Percentiles rank a stretch among this genome's conserved stretches.
Evolutionary conservation across 2,329 filamentous ascomycete genomes (phyloP).

Genomic region (Annulohypoxylon truncatum): DNA sequence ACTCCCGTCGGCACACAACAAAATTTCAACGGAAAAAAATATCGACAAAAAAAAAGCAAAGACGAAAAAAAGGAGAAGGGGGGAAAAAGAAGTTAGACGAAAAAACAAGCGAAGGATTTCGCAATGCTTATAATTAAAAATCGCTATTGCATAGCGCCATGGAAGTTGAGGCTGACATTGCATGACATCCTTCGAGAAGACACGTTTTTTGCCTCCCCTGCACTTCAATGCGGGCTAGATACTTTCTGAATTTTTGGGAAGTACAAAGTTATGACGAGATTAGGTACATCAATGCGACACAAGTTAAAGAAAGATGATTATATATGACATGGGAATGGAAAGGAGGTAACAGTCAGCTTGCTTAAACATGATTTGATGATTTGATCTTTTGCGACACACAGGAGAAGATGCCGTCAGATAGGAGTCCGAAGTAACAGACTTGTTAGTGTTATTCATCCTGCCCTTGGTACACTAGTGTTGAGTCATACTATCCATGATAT

Average conservation of each 20-base stretch:
- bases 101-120: slow-evolving; percentile 27
- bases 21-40: slow-evolving; percentile 26
- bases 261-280: slow-evolving; percentile 8
- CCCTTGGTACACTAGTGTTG: slow-evolving; percentile 11
- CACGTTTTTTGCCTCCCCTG: slow-evolving; percentile 8
- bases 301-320: background rate
- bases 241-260: background rate
- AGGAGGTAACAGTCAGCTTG: background rate
- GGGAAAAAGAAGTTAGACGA: background rate
- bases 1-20: slow-evolving; percentile 24
- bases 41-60: slow-evolving; percentile 5
- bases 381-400: slow-evolving; percentile 5
- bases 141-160: slow-evolving; percentile 31
- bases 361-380: slow-evolving; percentile 4
- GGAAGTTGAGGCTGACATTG: slow-evolving; percentile 32
- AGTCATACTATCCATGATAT: slow-evolving; percentile 20
- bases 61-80: background rate
- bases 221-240: background rate
- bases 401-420: slow-evolving; percentile 6
- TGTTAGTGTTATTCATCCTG: slow-evolving; percentile 5
- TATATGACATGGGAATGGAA: slow-evolving; percentile 1
- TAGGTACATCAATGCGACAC: background rate
- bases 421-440: slow-evolving; percentile 8
- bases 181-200: slow-evolving; percentile 29
- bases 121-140: slow-evolving; percentile 13